These are phyloP conservation scores for Coemansia sp. DNA, from an alignment of 192 early-diverging fungal species.

Conservation along the genomic window DNA sequence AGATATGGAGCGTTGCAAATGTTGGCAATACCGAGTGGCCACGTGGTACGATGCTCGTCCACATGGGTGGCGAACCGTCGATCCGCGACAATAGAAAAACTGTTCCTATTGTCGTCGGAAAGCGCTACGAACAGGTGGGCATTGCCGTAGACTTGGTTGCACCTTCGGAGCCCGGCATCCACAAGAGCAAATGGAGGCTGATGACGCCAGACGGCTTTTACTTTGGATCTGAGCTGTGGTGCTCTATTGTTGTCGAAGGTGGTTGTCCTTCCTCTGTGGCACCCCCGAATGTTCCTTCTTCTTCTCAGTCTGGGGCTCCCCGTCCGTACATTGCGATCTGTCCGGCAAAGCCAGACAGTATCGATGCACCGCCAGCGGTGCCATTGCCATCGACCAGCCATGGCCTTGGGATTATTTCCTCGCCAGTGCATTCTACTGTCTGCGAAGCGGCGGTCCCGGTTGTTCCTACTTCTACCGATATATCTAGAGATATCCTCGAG, in stretches of 20 bases:
- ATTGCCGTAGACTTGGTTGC: conserved; percentile 69
- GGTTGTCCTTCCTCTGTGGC: not conserved
- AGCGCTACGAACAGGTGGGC: conserved; percentile 58
- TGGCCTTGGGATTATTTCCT: not conserved
- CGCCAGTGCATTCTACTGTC: not conserved
- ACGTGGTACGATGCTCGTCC: conserved; percentile 58
- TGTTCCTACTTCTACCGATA: not conserved
- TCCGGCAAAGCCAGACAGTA: not conserved
- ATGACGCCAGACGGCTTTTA: conserved; percentile 60
- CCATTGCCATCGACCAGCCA: not conserved
- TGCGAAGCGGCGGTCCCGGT: not conserved
- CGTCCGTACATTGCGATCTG: not conserved
- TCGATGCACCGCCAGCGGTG: not conserved
- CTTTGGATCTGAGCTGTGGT: conserved; percentile 73
- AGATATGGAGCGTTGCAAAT: conserved; percentile 75
- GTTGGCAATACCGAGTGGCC: conserved; percentile 65
- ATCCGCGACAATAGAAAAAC: conserved; percentile 50
- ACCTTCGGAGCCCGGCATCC: conserved; percentile 60
- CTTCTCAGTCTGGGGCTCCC: not conserved
- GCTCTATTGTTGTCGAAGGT: conserved; percentile 60
- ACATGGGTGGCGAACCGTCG: conserved; percentile 59
- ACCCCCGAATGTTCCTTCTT: not conserved
- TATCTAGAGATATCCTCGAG: not conserved
- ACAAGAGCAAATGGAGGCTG: conserved; percentile 68
- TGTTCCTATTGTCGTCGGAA: conserved; percentile 53